phyloP scores from a whole-genome alignment of 164 flowering plant genomes.

The Magnolia officinalis region DNA sequence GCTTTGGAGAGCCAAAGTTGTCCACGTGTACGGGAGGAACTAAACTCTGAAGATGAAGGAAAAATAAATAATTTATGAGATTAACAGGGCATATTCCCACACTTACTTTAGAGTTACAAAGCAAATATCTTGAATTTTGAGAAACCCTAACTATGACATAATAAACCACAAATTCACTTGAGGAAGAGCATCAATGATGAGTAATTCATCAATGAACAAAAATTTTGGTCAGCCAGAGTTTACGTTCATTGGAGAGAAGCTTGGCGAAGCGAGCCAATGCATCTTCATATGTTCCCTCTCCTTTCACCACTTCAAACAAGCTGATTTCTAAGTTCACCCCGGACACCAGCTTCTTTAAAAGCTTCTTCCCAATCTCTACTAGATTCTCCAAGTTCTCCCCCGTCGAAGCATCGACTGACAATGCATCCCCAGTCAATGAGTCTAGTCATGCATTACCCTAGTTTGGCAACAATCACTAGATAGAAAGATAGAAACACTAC shows the following conservation, averaged over 20 bases:
- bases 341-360: slow-evolving; percentile 41
- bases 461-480: too few species aligned
- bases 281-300: slow-evolving; percentile 45
- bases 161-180: too few species aligned
- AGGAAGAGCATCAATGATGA: too few species aligned
- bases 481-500: neutral
- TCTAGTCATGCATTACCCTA: slow-evolving; percentile 14
- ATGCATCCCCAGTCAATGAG: slow-evolving; percentile 31
- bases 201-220: neutral
- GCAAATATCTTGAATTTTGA: too few species aligned
- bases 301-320: slow-evolving; percentile 19
- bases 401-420: slow-evolving; percentile 39
- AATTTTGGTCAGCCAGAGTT: slow-evolving; percentile 4
- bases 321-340: slow-evolving; percentile 51
- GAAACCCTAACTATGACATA: too few species aligned
- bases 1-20: too few species aligned
- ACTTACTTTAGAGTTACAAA: too few species aligned
- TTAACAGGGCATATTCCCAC: too few species aligned
- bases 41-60: too few species aligned
- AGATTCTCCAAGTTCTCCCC: slow-evolving; percentile 35
- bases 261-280: slow-evolving; percentile 47
- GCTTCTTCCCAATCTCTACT: slow-evolving; percentile 29
- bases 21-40: too few species aligned
- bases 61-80: too few species aligned
- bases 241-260: slow-evolving; percentile 31